Percentiles rank a stretch among this genome's conserved stretches.
phyloP scores from a whole-genome alignment of 495 filamentous ascomycete genomes.

The Amniculicola lignicola region DNA sequence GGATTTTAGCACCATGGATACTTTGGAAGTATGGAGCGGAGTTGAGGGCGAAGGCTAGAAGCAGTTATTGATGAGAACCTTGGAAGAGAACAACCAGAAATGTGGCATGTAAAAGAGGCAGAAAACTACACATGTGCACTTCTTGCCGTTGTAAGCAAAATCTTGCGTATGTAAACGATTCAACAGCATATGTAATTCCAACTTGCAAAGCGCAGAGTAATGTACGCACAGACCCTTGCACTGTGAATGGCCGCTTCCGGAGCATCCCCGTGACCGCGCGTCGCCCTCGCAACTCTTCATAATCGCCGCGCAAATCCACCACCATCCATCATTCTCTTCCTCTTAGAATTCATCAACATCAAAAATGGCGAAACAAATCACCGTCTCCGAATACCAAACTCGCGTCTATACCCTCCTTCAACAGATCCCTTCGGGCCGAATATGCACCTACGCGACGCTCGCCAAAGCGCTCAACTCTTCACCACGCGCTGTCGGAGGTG shows the following conservation, averaged over 20 bases:
- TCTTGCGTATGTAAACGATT: too few relatives aligned
- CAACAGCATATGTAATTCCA: too few relatives aligned
- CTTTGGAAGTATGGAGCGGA: neutral
- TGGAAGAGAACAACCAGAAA: too few relatives aligned
- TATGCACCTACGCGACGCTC: conserved; percentile 72
- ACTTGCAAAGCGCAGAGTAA: too few relatives aligned
- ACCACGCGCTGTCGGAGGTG: conserved; percentile 76
- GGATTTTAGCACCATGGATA: neutral
- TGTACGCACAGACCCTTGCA: too few relatives aligned
- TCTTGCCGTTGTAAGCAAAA: too few relatives aligned
- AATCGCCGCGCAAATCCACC: too few relatives aligned
- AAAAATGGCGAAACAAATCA: conserved; percentile 28
- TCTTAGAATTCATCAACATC: neutral
- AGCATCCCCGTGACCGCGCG: too few relatives aligned
- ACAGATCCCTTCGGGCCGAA: conserved; percentile 65
- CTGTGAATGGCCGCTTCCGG: too few relatives aligned
- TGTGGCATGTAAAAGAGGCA: too few relatives aligned
- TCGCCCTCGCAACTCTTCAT: too few relatives aligned
- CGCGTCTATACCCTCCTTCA: conserved; percentile 64
- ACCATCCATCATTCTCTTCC: conserved; percentile 2
- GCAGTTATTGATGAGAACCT: neutral
- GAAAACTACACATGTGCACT: too few relatives aligned
- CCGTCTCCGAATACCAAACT: conserved; percentile 37
- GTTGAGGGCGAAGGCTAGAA: neutral
- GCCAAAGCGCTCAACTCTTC: conserved; percentile 64